phyloP scores from a whole-genome alignment of 164 flowering plant genomes.

The Vitis cinerea region DNA sequence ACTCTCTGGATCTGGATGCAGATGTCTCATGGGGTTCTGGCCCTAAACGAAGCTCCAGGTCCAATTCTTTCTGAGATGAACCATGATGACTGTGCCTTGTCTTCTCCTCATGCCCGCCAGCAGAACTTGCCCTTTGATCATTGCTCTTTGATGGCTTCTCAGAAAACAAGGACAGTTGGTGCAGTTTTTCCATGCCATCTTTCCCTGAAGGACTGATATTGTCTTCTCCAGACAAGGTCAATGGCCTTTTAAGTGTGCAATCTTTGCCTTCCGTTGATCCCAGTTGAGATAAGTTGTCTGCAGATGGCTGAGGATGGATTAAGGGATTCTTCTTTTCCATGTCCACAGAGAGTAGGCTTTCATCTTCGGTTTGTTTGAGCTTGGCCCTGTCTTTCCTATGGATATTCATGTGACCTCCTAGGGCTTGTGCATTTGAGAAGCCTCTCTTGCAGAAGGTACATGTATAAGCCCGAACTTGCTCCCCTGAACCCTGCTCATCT shows the following conservation, averaged over 20 bases:
- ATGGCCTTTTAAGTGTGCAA: conserved; percentile 3
- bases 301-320: neutral
- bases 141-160: conserved; percentile 13
- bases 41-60: conserved; percentile 61
- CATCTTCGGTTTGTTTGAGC: conserved; percentile 28
- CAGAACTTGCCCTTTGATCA: neutral
- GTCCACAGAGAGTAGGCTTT: conserved; percentile 19
- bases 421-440: conserved; percentile 41
- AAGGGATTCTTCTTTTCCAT: conserved; percentile 7
- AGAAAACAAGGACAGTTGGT: conserved; percentile 28
- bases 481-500: conserved; percentile 9
- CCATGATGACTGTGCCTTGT: conserved; percentile 4
- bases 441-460: conserved; percentile 40
- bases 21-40: conserved; percentile 25
- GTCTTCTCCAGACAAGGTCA: too few species aligned
- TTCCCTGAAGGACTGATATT: neutral
- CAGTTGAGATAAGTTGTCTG: neutral
- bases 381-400: conserved; percentile 46
- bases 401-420: conserved; percentile 45
- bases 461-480: conserved; percentile 10
- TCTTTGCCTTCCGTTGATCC: neutral
- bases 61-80: conserved; percentile 21
- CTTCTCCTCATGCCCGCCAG: conserved; percentile 8
- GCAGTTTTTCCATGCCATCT: conserved; percentile 1
- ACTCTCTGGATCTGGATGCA: conserved; percentile 18